Conservation (phyloP, 208 protist species). For the Kentomonas sorsogonicus region DNA sequence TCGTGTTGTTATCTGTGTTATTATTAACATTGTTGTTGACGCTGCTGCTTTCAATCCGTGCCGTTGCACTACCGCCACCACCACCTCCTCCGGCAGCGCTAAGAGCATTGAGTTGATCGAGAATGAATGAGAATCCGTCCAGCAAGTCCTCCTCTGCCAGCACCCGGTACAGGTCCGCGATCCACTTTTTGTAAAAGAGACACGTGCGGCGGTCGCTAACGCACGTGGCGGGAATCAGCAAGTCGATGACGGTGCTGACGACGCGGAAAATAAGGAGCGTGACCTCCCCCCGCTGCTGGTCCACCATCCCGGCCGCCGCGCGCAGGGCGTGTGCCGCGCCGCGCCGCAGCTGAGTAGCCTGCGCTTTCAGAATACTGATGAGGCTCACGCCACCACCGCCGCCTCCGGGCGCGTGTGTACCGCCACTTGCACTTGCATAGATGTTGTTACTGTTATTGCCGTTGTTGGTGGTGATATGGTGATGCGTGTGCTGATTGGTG, state of each 20-base stretch:
- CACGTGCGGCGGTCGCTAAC: constrained; percentile 38
- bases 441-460: constrained; percentile 4
- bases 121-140: constrained; percentile 39
- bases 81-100: not conserved
- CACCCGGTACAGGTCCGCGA: constrained; percentile 72
- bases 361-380: constrained; percentile 17
- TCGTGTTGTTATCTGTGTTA: not conserved
- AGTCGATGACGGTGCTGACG: constrained; percentile 62
- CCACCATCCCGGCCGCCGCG: too few species aligned
- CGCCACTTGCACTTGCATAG: not conserved
- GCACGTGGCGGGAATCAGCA: constrained; percentile 72
- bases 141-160: constrained; percentile 60
- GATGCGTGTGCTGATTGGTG: not conserved
- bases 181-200: constrained; percentile 82
- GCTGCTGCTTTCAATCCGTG: too few species aligned
- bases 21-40: not conserved
- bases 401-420: not conserved
- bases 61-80: not conserved
- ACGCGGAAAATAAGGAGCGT: constrained; percentile 73
- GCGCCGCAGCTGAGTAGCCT: too few species aligned
- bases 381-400: not conserved
- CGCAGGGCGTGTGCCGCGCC: not conserved
- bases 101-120: constrained; percentile 18
- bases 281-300: constrained; percentile 66
- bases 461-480: constrained; percentile 4